Evolutionary conservation across 2,329 filamentous ascomycete genomes (phyloP), one percentile per base, ranked within the genome.

Genomic region (Fusarium praegraminearum): DNA sequence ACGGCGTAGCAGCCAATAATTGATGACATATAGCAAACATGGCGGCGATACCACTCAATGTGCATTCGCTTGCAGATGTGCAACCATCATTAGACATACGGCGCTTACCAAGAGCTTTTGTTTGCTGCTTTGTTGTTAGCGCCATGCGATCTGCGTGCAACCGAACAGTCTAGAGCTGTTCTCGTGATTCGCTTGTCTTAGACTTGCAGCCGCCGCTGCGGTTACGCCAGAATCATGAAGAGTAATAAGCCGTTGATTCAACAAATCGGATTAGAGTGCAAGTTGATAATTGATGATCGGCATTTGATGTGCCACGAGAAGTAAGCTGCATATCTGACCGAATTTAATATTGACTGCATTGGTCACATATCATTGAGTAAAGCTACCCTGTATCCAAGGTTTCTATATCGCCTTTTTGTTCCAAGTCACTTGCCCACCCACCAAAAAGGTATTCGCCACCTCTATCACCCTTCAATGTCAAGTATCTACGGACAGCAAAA

Each of bases 131-230:
- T 33, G 7, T 40, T 41, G 16, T 53, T 62, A 51, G 65, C 49
- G 51, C 49, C 4, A 26, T 38, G 54, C 46, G 33, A 28, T 33
- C 22, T 65, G 61, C 28, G 62, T 54, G 53, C 65, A 65, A 30
- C 54, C 52, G 40, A 52, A 36, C 13, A 24, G 61, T 54, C 66
- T 57, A 67, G 62, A 46, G 66, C 32, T 36, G 30, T 28, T 62
- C 51, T 58, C 32, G 40, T 70, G 66, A 69, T 62, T 57, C 50
- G 52, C 35, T 35, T 58, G 47, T 70, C 61, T 69, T 33, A 57
- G 56, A 45, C 36, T 43, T 51, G 61, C 56, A 70, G 56, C 61
- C 61, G 57, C 56, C 47, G 12, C 18, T 38, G 66, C 66, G 66
- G 66, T 69, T 70, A 67, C 16, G 49, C 44, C 56, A 57, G 43